Percentiles rank a stretch among this genome's conserved stretches.
Conservation (phyloP, 345 rosid genomes). For the Moricandia arvensis region DNA sequence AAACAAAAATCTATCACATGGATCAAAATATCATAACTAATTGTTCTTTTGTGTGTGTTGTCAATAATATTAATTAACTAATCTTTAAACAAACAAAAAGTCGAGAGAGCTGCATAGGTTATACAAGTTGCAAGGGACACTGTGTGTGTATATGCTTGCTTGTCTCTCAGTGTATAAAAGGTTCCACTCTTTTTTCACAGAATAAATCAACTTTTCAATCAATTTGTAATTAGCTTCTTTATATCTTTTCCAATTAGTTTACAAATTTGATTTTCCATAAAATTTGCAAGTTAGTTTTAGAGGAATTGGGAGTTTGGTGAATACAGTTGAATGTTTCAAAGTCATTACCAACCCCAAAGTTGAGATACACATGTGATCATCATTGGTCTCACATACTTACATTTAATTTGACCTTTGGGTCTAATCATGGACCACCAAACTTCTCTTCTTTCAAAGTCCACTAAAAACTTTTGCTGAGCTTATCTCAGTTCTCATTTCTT, state of each 20-base stretch:
- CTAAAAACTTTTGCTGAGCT: background rate
- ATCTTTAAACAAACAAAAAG: background rate
- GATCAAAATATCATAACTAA: background rate
- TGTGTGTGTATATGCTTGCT: background rate
- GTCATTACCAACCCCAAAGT: slow-evolving; percentile 31
- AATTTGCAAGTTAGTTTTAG: background rate
- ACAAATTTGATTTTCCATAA: background rate
- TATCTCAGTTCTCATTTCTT: slow-evolving; percentile 19
- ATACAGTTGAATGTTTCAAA: slow-evolving; percentile 12
- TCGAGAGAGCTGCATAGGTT: background rate
- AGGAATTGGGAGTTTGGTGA: background rate
- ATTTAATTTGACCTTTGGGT: slow-evolving; percentile 24
- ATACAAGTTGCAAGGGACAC: slow-evolving; percentile 7
- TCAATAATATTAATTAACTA: background rate
- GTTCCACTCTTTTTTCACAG: background rate
- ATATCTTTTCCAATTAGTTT: background rate
- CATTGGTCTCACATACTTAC: slow-evolving; percentile 9
- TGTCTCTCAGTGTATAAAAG: background rate
- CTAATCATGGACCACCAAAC: slow-evolving; percentile 32
- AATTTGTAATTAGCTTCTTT: background rate
- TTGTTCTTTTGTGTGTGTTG: background rate
- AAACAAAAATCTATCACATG: background rate
- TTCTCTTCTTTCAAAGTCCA: slow-evolving; percentile 30
- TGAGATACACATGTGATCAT: slow-evolving; percentile 29
- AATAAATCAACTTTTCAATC: background rate